Conservation (phyloP, 2,329 filamentous ascomycete genomes). For the Cercospora sojina region DNA sequence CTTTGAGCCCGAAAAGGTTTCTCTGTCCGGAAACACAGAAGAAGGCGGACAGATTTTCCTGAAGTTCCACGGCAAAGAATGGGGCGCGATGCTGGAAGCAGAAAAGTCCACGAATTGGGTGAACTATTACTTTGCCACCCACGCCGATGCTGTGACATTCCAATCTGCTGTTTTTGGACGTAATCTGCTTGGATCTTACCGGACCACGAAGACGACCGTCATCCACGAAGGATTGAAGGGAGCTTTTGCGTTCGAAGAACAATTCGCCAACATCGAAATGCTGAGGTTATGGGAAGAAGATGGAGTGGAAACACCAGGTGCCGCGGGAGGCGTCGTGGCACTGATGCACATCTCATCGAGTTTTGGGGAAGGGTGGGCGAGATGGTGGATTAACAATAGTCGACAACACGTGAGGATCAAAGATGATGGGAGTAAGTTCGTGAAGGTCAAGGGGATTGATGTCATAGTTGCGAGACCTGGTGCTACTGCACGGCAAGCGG, state of each 20-base stretch:
- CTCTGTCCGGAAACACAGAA: constrained; percentile 35
- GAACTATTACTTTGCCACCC: constrained; percentile 44
- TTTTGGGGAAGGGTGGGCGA: constrained; percentile 45
- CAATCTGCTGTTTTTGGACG: constrained; percentile 50
- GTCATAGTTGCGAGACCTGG: constrained; percentile 39
- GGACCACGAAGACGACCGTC: constrained; percentile 47
- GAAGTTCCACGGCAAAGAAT: constrained; percentile 42
- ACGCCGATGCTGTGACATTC: constrained; percentile 41
- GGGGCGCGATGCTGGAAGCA: constrained; percentile 38
- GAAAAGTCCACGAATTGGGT: constrained; percentile 46
- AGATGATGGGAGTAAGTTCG: constrained; percentile 41
- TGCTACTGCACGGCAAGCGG: constrained; percentile 13
- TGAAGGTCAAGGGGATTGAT: constrained; percentile 46
- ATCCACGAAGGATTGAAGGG: constrained; percentile 46
- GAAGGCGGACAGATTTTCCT: constrained; percentile 38
- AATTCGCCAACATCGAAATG: constrained; percentile 51
- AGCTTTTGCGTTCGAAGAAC: constrained; percentile 47
- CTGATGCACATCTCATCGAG: constrained; percentile 47
- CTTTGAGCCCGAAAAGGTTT: constrained; percentile 47
- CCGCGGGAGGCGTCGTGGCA: constrained; percentile 44
- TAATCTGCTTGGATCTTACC: constrained; percentile 44
- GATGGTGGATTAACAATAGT: constrained; percentile 47
- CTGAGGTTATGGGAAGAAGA: constrained; percentile 50
- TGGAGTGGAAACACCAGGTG: constrained; percentile 34
- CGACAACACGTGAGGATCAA: constrained; percentile 42